Evolutionary conservation across 495 filamentous ascomycete species (phyloP).

Genomic region (Parathielavia appendiculata): DNA sequence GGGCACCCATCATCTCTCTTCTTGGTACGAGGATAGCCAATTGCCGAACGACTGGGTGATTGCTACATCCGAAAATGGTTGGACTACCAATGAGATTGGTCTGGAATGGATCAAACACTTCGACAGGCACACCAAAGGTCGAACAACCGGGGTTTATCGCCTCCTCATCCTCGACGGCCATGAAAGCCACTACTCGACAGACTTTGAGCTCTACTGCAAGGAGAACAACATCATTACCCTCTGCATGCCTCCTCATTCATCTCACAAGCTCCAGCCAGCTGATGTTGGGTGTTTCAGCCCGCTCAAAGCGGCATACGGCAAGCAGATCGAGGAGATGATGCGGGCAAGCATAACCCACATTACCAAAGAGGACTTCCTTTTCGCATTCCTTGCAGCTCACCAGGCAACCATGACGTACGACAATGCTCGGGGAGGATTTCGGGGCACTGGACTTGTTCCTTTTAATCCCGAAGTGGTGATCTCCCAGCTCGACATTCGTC

Average conservation of each 20-base stretch:
- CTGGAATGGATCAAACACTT: conserved; percentile 7
- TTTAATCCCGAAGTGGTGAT: not conserved
- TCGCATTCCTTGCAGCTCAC: too few relatives aligned
- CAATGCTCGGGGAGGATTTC: not conserved
- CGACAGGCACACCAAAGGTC: not conserved
- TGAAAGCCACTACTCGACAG: conserved; percentile 15
- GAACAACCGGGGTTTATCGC: conserved; percentile 5
- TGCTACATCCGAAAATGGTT: not conserved
- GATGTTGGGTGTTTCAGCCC: not conserved
- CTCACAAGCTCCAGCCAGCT: too few relatives aligned
- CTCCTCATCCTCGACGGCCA: conserved; percentile 8
- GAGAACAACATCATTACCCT: too few relatives aligned
- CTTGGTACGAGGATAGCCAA: conserved; percentile 14
- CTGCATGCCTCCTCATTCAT: too few relatives aligned
- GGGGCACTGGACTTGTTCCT: not conserved
- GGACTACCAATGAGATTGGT: conserved; percentile 6
- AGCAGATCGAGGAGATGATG: conserved; percentile 3
- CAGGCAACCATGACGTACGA: not conserved
- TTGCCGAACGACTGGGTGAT: conserved; percentile 7
- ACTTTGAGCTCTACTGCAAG: conserved; percentile 2
- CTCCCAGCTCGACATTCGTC: not conserved
- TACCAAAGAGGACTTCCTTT: not conserved
- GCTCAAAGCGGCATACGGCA: not conserved
- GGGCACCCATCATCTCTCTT: conserved; percentile 7
- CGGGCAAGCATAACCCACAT: not conserved